phyloP scores from a whole-genome alignment of 1,139 yeast species.

The Taphrina flavorubra region DNA sequence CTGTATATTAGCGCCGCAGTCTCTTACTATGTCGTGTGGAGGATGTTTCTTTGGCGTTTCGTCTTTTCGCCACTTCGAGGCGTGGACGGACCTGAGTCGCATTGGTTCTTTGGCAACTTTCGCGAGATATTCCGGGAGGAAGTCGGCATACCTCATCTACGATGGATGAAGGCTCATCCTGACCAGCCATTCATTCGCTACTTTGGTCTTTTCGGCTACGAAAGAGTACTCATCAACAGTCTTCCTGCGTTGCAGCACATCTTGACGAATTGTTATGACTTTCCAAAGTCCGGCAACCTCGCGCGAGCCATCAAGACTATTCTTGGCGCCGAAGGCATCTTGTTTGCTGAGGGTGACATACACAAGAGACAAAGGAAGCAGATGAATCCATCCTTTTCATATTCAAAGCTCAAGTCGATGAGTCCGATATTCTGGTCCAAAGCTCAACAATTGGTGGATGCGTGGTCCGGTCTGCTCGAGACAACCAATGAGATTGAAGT shows the following conservation, averaged over 20 bases:
- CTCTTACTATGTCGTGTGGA: constrained; percentile 37
- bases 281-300: constrained; percentile 41
- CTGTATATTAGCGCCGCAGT: neutral
- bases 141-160: constrained; percentile 40
- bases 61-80: constrained; percentile 43
- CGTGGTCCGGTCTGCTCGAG: constrained; percentile 15
- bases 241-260: constrained; percentile 42
- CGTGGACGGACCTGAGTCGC: constrained; percentile 41
- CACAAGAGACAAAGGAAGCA: constrained; percentile 44
- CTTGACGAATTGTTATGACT: constrained; percentile 43
- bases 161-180: constrained; percentile 40
- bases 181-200: constrained; percentile 43
- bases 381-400: constrained; percentile 44
- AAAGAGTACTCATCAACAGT: constrained; percentile 37
- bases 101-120: constrained; percentile 45
- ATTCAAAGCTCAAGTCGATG: constrained; percentile 41
- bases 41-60: constrained; percentile 38
- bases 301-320: constrained; percentile 31
- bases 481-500: constrained; percentile 37
- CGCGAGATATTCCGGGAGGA: constrained; percentile 19
- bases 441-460: constrained; percentile 38
- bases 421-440: constrained; percentile 44
- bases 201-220: constrained; percentile 39
- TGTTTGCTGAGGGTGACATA: constrained; percentile 45
- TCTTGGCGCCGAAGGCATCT: constrained; percentile 45